Conservation (phyloP, 768 basidiomycete genomes). For the Ramaria rubella region DNA sequence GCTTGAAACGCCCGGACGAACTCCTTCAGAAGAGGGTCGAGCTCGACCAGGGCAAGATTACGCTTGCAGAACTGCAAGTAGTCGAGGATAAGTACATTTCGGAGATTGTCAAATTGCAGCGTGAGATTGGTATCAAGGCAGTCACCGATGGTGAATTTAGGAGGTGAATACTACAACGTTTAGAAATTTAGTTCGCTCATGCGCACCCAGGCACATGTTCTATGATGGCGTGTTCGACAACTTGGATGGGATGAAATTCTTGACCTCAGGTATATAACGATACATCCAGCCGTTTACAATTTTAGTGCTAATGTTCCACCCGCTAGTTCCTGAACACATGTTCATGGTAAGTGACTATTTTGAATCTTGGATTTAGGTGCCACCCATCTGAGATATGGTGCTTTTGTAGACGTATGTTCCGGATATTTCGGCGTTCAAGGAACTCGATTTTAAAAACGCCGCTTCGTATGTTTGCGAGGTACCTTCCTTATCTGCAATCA, state of each 20-base stretch:
- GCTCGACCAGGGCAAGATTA: conserved; percentile 37
- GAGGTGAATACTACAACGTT: conserved; percentile 16
- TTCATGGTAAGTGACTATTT: conserved; percentile 43
- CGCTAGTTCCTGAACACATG: conserved; percentile 15
- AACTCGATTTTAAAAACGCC: conserved; percentile 27
- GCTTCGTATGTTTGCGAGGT: conserved; percentile 25
- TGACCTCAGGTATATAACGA: conserved; percentile 40
- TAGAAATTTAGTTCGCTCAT: neutral
- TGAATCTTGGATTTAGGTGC: neutral
- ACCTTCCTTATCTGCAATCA: neutral
- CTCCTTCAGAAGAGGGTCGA: conserved; percentile 43
- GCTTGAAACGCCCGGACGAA: conserved; percentile 47
- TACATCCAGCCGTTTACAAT: conserved; percentile 25
- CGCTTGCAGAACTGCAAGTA: conserved; percentile 36
- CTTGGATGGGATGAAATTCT: conserved; percentile 53
- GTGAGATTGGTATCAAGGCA: conserved; percentile 47
- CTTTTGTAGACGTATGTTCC: conserved; percentile 32
- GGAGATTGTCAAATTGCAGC: conserved; percentile 47
- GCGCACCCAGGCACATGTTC: conserved; percentile 43
- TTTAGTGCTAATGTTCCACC: neutral
- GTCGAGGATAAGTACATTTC: conserved; percentile 50
- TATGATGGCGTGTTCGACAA: conserved; percentile 64
- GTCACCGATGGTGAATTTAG: conserved; percentile 57
- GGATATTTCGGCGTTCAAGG: conserved; percentile 28
- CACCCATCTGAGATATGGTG: neutral